Conservation (phyloP, 495 filamentous ascomycete genomes). For the Letharia columbiana region DNA sequence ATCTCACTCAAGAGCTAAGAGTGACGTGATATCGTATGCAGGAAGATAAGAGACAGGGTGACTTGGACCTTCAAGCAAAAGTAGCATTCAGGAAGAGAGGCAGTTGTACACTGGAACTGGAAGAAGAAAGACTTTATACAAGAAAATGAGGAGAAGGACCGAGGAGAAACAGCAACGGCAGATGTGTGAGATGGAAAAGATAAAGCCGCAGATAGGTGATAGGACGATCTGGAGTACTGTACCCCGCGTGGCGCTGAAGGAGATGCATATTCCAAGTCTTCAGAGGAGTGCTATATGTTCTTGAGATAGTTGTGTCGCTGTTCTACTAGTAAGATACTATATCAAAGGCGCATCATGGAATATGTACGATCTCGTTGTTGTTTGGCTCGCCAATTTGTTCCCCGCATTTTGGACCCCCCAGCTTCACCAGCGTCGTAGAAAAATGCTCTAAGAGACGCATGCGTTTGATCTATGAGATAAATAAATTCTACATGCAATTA, state of each 20-base stretch:
- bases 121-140: constrained; percentile 4
- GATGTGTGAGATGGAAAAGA: background rate
- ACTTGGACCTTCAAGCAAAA: background rate
- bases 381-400: constrained; percentile 16
- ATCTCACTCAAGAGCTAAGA: background rate
- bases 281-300: background rate
- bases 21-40: constrained; percentile 4
- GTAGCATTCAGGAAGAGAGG: background rate
- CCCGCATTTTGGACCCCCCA: constrained; percentile 2
- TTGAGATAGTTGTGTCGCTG: background rate
- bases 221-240: background rate
- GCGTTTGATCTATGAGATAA: background rate
- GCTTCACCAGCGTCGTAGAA: background rate
- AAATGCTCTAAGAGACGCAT: background rate
- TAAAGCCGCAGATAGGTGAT: constrained; percentile 13
- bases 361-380: constrained; percentile 1
- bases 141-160: background rate
- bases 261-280: background rate
- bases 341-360: background rate
- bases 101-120: background rate
- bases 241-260: background rate
- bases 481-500: background rate
- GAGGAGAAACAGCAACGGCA: constrained; percentile 1
- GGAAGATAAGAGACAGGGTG: background rate
- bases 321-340: background rate